Percentiles rank a stretch among this genome's conserved stretches.
These are phyloP conservation scores for Vigna reflexopilosa DNA, from an alignment of 306 rosid genomes.

Conservation along the genomic window DNA sequence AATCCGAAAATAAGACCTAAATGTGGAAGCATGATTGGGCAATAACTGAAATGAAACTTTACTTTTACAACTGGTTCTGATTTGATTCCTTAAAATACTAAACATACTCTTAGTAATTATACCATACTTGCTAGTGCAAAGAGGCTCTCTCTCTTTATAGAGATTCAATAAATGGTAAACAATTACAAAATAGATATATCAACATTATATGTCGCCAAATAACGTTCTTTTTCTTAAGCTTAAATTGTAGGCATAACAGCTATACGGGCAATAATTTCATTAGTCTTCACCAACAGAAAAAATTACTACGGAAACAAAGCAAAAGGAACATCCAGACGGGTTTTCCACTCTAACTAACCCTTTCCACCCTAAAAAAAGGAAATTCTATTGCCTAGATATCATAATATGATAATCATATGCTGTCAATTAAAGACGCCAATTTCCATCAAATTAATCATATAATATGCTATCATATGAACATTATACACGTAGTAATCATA, in stretches of 20 bases:
- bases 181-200: neutral
- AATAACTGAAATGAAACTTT: conserved; percentile 15
- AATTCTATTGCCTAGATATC: neutral
- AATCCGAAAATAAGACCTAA: neutral
- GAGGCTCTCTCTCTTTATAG: neutral
- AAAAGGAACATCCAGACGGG: conserved; percentile 14
- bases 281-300: neutral
- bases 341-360: conserved; percentile 6
- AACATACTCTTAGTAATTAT: neutral
- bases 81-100: conserved; percentile 6
- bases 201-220: neutral
- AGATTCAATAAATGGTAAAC: neutral
- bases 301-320: neutral
- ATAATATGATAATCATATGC: too few species aligned
- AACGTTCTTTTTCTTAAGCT: neutral
- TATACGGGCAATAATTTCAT: neutral
- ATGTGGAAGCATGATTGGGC: conserved; percentile 14
- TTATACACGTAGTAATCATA: neutral
- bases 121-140: conserved; percentile 3
- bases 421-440: neutral
- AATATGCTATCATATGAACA: conserved; percentile 26
- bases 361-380: neutral
- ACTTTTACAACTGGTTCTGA: neutral
- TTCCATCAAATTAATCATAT: conserved; percentile 26
- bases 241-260: neutral